These are phyloP conservation scores for Xylariaceae sp. DNA, from an alignment of 2,329 filamentous ascomycete genomes.

Conservation along the genomic window DNA sequence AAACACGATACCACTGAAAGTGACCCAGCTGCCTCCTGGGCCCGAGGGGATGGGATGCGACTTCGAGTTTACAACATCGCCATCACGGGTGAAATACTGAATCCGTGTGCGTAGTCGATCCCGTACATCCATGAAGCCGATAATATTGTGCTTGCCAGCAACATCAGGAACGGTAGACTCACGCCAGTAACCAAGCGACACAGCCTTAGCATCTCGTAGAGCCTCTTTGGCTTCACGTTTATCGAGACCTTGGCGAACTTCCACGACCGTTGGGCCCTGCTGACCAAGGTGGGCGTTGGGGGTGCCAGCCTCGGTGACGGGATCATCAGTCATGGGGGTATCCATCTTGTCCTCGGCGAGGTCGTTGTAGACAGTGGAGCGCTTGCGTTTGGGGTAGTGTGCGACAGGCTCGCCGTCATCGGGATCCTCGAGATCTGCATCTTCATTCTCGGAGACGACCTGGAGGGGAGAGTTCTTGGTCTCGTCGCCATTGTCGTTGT, in stretches of 20 bases:
- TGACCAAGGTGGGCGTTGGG: too few relatives aligned
- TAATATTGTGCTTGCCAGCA: slow-evolving; percentile 53
- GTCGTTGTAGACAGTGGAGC: slow-evolving; percentile 47
- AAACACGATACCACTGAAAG: slow-evolving; percentile 58
- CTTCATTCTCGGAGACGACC: slow-evolving; percentile 37
- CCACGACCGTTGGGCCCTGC: background rate
- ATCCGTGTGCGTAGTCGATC: slow-evolving; percentile 59
- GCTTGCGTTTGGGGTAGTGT: slow-evolving; percentile 54
- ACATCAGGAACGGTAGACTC: slow-evolving; percentile 50
- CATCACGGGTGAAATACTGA: slow-evolving; percentile 45
- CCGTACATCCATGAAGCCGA: slow-evolving; percentile 59
- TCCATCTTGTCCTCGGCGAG: slow-evolving; percentile 46
- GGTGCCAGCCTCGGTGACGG: slow-evolving; percentile 24
- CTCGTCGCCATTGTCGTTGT: slow-evolving; percentile 38
- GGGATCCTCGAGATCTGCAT: slow-evolving; percentile 41
- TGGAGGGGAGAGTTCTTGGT: slow-evolving; percentile 36
- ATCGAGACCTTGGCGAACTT: background rate
- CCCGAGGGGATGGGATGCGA: slow-evolving; percentile 49
- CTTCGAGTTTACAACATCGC: slow-evolving; percentile 43
- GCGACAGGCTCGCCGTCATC: slow-evolving; percentile 36
- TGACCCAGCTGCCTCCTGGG: slow-evolving; percentile 61
- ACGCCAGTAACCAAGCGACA: slow-evolving; percentile 57
- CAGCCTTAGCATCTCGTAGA: slow-evolving; percentile 42
- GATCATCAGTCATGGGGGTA: slow-evolving; percentile 29
- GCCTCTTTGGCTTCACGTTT: too few relatives aligned